These are phyloP conservation scores for Carex pumila DNA, from an alignment of 176 grass and related monocot species.

Conservation along the genomic window DNA sequence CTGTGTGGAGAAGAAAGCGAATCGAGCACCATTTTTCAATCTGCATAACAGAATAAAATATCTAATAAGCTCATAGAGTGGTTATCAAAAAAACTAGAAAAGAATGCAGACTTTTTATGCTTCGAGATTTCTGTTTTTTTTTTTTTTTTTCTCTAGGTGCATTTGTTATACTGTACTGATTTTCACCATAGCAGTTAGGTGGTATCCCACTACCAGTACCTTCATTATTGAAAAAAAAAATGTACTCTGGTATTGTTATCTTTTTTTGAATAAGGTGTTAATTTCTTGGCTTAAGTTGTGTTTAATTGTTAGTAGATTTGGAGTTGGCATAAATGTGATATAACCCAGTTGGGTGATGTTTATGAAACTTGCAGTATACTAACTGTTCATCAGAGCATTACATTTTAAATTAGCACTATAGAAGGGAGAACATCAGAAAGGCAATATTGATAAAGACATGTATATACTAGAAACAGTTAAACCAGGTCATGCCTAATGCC, in stretches of 20 bases:
- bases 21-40: slow-evolving; percentile 71
- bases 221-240: not conserved
- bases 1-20: slow-evolving; percentile 74
- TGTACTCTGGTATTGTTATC: not conserved
- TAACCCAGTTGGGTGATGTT: not conserved
- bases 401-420: not conserved
- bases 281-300: not conserved
- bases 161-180: not conserved
- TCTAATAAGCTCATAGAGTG: not conserved
- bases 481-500: not conserved
- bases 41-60: not conserved
- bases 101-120: not conserved
- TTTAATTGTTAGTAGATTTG: not conserved
- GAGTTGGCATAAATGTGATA: not conserved
- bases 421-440: not conserved
- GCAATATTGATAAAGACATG: not conserved
- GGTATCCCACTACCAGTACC: not conserved
- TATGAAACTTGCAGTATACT: not conserved
- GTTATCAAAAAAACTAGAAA: not conserved
- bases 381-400: not conserved
- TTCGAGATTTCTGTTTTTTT: not conserved
- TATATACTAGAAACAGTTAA: not conserved
- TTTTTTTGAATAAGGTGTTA: not conserved
- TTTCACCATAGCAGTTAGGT: not conserved
- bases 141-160: not conserved